Evolutionary conservation across 2,329 filamentous ascomycete genomes (phyloP).

Genomic region (Aspergillus nomiae): DNA sequence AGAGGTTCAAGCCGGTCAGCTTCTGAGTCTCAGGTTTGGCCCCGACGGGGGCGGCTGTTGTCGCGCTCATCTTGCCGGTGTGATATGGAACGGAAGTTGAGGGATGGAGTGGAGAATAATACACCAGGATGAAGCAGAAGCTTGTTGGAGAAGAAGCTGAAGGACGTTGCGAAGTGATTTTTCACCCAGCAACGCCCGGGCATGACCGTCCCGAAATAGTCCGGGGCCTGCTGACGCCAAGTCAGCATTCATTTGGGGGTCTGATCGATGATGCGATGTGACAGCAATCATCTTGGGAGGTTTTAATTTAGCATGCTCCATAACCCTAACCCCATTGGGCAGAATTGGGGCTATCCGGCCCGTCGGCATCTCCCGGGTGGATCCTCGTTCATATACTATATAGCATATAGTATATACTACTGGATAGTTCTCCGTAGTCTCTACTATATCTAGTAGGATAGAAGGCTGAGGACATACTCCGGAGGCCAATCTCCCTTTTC

Average conservation of each 20-base stretch:
- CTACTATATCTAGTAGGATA: too few species aligned
- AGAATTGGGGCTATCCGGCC: background rate
- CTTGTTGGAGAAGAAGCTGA: background rate
- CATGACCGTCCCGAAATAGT: background rate
- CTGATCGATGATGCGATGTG: background rate
- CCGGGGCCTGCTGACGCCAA: background rate
- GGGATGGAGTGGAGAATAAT: background rate
- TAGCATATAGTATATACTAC: too few species aligned
- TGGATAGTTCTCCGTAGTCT: too few species aligned
- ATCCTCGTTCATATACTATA: too few species aligned
- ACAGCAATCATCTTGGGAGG: too few species aligned
- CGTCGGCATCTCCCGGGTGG: background rate
- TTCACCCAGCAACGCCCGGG: background rate
- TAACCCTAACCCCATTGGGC: background rate
- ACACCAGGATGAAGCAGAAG: background rate
- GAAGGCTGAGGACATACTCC: too few species aligned
- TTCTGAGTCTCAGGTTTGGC: slow-evolving; percentile 31
- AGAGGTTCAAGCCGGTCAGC: slow-evolving; percentile 70
- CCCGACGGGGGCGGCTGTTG: too few species aligned
- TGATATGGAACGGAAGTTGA: background rate
- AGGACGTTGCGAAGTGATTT: background rate
- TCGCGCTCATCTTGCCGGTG: background rate
- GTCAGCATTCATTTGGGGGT: background rate
- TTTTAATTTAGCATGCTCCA: too few species aligned
- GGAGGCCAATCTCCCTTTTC: too few species aligned